These are phyloP conservation scores for Aspergillus sp. DNA, from an alignment of 2,329 filamentous ascomycete genomes.

Conservation along the genomic window DNA sequence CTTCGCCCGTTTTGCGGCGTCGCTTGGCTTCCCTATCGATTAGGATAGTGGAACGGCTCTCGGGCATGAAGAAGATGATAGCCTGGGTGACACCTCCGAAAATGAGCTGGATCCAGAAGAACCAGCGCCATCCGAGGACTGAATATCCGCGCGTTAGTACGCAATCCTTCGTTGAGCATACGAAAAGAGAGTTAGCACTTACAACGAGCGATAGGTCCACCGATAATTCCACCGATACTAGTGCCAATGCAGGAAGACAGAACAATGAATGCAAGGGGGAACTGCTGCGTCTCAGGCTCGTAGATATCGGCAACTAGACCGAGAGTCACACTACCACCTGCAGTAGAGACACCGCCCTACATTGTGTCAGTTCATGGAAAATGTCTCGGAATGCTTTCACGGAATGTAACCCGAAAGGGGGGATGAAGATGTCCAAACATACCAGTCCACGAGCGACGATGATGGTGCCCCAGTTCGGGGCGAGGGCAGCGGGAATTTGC, in stretches of 20 bases:
- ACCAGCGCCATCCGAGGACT: constrained; percentile 52
- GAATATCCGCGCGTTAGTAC: constrained; percentile 14
- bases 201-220: constrained; percentile 31
- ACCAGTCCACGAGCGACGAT: constrained; percentile 67
- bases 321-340: constrained; percentile 70
- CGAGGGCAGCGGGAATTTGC: constrained; percentile 70
- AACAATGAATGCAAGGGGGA: constrained; percentile 72
- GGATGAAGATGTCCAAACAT: constrained; percentile 57
- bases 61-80: constrained; percentile 60
- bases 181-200: not conserved
- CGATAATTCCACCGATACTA: constrained; percentile 57
- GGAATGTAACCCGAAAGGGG: not conserved
- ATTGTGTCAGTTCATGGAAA: not conserved
- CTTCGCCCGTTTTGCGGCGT: constrained; percentile 50
- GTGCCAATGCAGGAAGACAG: constrained; percentile 77
- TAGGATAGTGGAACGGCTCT: constrained; percentile 58
- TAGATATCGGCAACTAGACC: constrained; percentile 75
- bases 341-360: constrained; percentile 36
- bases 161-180: constrained; percentile 52
- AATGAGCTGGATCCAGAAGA: constrained; percentile 63
- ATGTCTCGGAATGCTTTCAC: not conserved
- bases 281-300: constrained; percentile 69
- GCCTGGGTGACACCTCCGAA: constrained; percentile 54
- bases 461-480: constrained; percentile 69
- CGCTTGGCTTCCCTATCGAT: constrained; percentile 60